Percentiles rank a stretch among this genome's conserved stretches.
Evolutionary conservation across 2,329 filamentous ascomycete genomes (phyloP).

Genomic region (Pseudogymnoascus sp.): DNA sequence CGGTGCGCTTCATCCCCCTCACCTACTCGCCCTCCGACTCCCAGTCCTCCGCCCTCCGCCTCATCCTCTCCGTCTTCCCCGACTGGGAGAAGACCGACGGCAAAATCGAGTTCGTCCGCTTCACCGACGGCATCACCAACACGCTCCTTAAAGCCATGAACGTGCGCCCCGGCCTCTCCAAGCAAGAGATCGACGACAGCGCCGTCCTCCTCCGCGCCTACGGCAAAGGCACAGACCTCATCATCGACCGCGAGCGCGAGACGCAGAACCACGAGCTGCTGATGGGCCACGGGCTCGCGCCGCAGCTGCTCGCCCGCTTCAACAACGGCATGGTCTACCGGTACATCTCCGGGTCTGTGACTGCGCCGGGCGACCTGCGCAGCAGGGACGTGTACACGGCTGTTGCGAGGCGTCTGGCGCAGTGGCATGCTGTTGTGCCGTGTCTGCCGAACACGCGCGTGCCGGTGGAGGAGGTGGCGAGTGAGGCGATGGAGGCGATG

Average conservation of each 20-base stretch:
- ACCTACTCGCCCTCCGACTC: conserved; percentile 71
- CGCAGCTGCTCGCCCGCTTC: conserved; percentile 82
- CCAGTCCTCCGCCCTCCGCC: conserved; percentile 66
- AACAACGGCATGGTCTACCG: conserved; percentile 93
- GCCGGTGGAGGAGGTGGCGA: conserved; percentile 25
- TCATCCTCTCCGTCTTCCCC: conserved; percentile 72
- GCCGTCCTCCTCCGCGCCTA: conserved; percentile 88
- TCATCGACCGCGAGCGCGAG: conserved; percentile 91
- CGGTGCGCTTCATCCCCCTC: conserved; percentile 60
- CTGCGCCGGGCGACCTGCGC: conserved; percentile 71
- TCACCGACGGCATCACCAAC: conserved; percentile 98
- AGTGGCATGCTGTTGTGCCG: conserved; percentile 80
- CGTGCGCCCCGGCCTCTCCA: conserved; percentile 57
- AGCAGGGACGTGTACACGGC: conserved; percentile 69
- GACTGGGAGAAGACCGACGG: conserved; percentile 71
- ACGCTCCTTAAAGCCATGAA: conserved; percentile 76
- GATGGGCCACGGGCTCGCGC: conserved; percentile 74
- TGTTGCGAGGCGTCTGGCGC: conserved; percentile 73
- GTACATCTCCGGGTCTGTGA: conserved; percentile 75
- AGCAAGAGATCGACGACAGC: conserved; percentile 72
- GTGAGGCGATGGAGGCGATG: conserved; percentile 22
- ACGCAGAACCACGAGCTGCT: conserved; percentile 76
- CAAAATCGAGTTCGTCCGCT: conserved; percentile 75
- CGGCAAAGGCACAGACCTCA: conserved; percentile 83
- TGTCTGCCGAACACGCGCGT: conserved; percentile 38